Percentiles rank a stretch among this genome's conserved stretches.
These are phyloP conservation scores for Coemansia sp. DNA, from an alignment of 192 early-diverging fungal genomes.

Conservation along the genomic window DNA sequence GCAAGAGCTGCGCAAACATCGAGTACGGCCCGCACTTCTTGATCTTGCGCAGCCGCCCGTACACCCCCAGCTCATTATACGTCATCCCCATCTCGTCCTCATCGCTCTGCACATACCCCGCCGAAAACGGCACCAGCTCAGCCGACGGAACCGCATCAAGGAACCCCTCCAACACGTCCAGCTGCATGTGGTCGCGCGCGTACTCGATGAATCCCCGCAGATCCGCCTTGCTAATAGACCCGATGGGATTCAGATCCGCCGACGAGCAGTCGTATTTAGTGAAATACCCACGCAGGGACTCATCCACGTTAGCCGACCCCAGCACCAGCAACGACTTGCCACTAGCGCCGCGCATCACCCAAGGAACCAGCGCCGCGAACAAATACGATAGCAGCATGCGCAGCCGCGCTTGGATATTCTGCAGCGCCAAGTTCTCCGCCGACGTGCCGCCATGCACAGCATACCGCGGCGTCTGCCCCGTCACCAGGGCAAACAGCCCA, in stretches of 20 bases:
- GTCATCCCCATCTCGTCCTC: slow-evolving; percentile 99
- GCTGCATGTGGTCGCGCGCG: slow-evolving; percentile 60
- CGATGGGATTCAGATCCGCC: slow-evolving; percentile 97
- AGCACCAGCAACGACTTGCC: slow-evolving; percentile 82
- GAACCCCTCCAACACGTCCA: slow-evolving; percentile 76
- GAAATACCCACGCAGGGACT: slow-evolving; percentile 93
- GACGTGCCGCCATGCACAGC: slow-evolving; percentile 80
- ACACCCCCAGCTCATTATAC: slow-evolving; percentile 89
- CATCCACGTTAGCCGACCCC: slow-evolving; percentile 97
- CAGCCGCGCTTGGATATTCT: slow-evolving; percentile 95
- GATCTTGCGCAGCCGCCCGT: slow-evolving; percentile 89
- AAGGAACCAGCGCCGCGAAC: slow-evolving; percentile 94
- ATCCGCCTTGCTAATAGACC: slow-evolving; percentile 88
- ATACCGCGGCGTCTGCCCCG: slow-evolving; percentile 73
- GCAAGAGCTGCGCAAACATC: slow-evolving; percentile 91
- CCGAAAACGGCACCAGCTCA: slow-evolving; percentile 91
- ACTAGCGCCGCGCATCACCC: slow-evolving; percentile 62
- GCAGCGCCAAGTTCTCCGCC: slow-evolving; percentile 91
- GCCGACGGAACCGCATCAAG: slow-evolving; percentile 88
- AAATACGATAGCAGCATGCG: slow-evolving; percentile 96
- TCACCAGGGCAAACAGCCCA: slow-evolving; percentile 71
- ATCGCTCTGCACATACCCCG: slow-evolving; percentile 81
- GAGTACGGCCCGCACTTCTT: slow-evolving; percentile 85
- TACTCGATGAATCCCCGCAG: slow-evolving; percentile 81
- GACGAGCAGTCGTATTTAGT: slow-evolving; percentile 99